Evolutionary conservation across 2,329 filamentous ascomycete species (phyloP), one percentile per base, ranked within the genome.

Genomic region (Neophaeococcomyces aloes): DNA sequence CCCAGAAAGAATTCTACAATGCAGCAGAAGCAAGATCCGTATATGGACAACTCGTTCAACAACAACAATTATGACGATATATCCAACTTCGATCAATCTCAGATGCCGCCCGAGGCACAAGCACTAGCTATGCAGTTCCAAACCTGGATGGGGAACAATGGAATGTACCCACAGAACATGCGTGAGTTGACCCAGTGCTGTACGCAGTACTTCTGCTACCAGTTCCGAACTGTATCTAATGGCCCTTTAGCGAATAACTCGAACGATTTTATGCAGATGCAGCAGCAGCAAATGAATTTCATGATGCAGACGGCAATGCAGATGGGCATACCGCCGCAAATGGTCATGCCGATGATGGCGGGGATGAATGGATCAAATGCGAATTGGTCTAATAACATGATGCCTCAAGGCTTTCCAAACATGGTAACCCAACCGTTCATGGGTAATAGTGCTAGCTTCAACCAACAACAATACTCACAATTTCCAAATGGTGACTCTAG

Each of bases 381-480:
- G 19, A 30, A 30, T 29, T 39, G 37, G 37, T 14, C 10, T 14
- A 7, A 14, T 21, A 41, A 41, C 29, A 41, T 41, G 29, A 41
- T 41, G 70, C n/a, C n/a, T n/a, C n/a, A n/a, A n/a, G 71, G 60
- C 14, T 32, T 32, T 41, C 18, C 17, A 15, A 33, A 33, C 25
- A 29, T 17, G 21, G 67, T 61, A 38, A 49, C 53, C 47, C 50
- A 52, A 46, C 49, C 51, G 25, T 51, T 89, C 78, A 94, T 95
- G 84, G 84, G 88, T 95, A 76, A 61, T 84, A 79, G 78, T 73
- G 79, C 80, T 83, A 81, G 85, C 70, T 86, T 76, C 78, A 82
- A 83, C 38, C 38, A 41, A 30, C 25, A 36, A 21, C 33, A 41
- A 29, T 30, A 41, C 34, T 69, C 73, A 58, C 61, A 62, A 49